Evolutionary conservation across 495 filamentous ascomycete species (phyloP).

Genomic region (Friedmanniomyces simplex): DNA sequence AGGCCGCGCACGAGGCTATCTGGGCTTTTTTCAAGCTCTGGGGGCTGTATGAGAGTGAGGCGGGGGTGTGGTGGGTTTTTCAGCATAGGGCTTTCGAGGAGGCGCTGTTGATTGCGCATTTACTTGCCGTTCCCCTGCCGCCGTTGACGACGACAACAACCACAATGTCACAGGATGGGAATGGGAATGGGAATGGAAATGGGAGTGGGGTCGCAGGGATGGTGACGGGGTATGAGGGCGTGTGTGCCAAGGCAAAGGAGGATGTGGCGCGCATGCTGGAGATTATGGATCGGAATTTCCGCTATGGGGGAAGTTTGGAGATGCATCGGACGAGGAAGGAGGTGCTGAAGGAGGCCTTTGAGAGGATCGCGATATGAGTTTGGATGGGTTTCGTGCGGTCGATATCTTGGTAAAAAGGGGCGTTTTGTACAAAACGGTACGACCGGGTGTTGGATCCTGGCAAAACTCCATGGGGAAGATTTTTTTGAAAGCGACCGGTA

Average conservation of each 20-base stretch:
- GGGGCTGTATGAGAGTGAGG: slow-evolving; percentile 50
- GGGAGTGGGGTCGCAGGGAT: too few relatives aligned
- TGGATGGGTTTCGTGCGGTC: too few relatives aligned
- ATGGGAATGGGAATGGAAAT: neutral
- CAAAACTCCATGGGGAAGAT: too few relatives aligned
- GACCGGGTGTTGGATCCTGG: too few relatives aligned
- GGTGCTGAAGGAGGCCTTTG: slow-evolving; percentile 28
- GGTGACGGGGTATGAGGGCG: neutral
- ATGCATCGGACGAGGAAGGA: slow-evolving; percentile 33
- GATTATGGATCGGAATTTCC: slow-evolving; percentile 24
- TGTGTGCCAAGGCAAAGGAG: slow-evolving; percentile 18
- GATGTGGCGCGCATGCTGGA: slow-evolving; percentile 22
- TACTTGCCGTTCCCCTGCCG: slow-evolving; percentile 8
- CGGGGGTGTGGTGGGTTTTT: slow-evolving; percentile 68
- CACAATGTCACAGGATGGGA: neutral
- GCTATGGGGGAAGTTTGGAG: slow-evolving; percentile 26
- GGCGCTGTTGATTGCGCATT: slow-evolving; percentile 35
- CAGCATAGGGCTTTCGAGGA: slow-evolving; percentile 63
- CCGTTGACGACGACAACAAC: too few relatives aligned
- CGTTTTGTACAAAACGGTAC: too few relatives aligned
- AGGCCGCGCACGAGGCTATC: slow-evolving; percentile 56
- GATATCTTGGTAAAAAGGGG: too few relatives aligned
- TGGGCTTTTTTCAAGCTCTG: slow-evolving; percentile 56
- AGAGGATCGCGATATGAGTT: slow-evolving; percentile 13
- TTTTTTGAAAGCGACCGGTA: too few relatives aligned